Evolutionary conservation across 495 filamentous ascomycete species (phyloP).

Genomic region (Neurospora sp.): DNA sequence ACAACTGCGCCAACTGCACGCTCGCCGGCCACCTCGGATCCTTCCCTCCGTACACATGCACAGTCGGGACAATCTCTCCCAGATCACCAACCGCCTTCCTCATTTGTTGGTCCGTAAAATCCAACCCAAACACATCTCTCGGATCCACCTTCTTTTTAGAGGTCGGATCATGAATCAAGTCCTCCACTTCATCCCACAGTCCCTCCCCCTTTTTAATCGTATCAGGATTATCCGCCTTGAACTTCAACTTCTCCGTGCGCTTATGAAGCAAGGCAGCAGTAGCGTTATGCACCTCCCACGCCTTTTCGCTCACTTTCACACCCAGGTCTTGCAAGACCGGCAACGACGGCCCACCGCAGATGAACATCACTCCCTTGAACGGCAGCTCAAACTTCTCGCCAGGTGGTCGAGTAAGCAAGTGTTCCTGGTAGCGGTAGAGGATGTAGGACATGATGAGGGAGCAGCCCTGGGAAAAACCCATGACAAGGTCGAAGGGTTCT

Average conservation of each 20-base stretch:
- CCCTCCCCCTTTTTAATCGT: slow-evolving; percentile 13
- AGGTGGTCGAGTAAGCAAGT: slow-evolving; percentile 5
- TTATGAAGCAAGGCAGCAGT: slow-evolving; percentile 18
- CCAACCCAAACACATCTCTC: slow-evolving; percentile 39
- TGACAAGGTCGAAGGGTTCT: slow-evolving; percentile 52
- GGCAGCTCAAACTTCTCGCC: slow-evolving; percentile 20
- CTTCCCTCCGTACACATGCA: slow-evolving; percentile 49
- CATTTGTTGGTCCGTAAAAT: slow-evolving; percentile 39
- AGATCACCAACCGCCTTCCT: background rate
- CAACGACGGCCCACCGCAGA: slow-evolving; percentile 43
- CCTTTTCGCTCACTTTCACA: slow-evolving; percentile 33
- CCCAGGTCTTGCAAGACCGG: slow-evolving; percentile 41
- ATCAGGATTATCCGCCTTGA: slow-evolving; percentile 20
- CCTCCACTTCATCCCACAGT: slow-evolving; percentile 19
- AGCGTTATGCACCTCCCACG: slow-evolving; percentile 28
- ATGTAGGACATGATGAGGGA: slow-evolving; percentile 39
- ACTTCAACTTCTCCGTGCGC: slow-evolving; percentile 20
- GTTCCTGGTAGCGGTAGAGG: slow-evolving; percentile 28
- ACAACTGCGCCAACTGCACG: slow-evolving; percentile 46
- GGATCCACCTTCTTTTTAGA: background rate
- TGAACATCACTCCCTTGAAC: slow-evolving; percentile 51
- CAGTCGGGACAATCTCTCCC: slow-evolving; percentile 40
- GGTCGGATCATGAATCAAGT: slow-evolving; percentile 23
- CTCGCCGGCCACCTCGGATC: slow-evolving; percentile 48
- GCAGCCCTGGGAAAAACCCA: slow-evolving; percentile 53